These are phyloP conservation scores for Phytophthora constricta DNA, from an alignment of 352 stramenopile genomes.

Conservation along the genomic window DNA sequence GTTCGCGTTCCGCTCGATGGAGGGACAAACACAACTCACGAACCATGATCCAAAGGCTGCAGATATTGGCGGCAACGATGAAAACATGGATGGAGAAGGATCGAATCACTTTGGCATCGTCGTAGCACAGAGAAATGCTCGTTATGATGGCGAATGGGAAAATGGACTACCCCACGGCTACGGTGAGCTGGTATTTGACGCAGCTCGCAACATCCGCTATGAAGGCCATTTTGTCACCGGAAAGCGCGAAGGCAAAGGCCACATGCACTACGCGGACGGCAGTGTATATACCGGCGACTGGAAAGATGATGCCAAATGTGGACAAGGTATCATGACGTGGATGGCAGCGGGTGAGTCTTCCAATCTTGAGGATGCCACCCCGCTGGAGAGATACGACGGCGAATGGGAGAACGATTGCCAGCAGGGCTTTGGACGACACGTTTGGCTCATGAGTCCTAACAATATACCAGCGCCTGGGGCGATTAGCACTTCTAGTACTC, in stretches of 20 bases:
- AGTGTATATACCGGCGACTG: slow-evolving; percentile 81
- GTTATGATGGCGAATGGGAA: slow-evolving; percentile 84
- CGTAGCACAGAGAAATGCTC: slow-evolving; percentile 53
- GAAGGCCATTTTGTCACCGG: slow-evolving; percentile 60
- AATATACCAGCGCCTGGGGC: neutral
- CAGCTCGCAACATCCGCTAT: slow-evolving; percentile 58
- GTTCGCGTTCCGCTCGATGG: slow-evolving; percentile 36
- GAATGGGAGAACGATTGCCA: slow-evolving; percentile 76
- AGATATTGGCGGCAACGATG: slow-evolving; percentile 8
- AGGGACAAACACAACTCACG: slow-evolving; percentile 2
- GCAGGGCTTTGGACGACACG: slow-evolving; percentile 81
- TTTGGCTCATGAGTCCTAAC: slow-evolving; percentile 57
- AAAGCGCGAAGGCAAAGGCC: slow-evolving; percentile 62
- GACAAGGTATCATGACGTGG: slow-evolving; percentile 86
- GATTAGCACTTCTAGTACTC: slow-evolving; percentile 9
- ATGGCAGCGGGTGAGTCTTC: slow-evolving; percentile 12
- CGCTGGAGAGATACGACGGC: slow-evolving; percentile 73
- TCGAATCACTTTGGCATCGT: slow-evolving; percentile 10
- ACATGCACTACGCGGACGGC: slow-evolving; percentile 69
- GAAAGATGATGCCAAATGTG: slow-evolving; percentile 69
- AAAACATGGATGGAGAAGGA: neutral
- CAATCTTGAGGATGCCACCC: slow-evolving; percentile 16
- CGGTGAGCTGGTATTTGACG: slow-evolving; percentile 78
- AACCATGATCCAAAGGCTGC: neutral
- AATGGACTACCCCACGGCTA: slow-evolving; percentile 73